Conservation (phyloP, 164 flowering plant genomes). For the Sedum album region DNA sequence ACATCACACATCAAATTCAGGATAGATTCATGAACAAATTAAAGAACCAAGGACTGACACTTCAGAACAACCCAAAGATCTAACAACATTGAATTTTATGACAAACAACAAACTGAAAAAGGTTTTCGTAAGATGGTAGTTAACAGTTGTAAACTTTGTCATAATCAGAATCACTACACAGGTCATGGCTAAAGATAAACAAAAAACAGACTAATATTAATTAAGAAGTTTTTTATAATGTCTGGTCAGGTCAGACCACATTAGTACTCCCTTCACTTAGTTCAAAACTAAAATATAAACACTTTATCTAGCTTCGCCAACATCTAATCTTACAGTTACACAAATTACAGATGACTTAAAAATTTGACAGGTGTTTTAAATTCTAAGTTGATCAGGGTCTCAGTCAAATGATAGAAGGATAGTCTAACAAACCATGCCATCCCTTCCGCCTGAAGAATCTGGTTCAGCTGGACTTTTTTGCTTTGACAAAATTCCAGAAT, state of each 20-base stretch:
- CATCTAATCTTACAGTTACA: not conserved
- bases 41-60: not conserved
- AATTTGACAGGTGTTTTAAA: not conserved
- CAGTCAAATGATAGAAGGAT: not conserved
- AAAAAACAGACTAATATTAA: too few relatives aligned
- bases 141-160: too few relatives aligned
- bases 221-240: too few relatives aligned
- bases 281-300: too few relatives aligned
- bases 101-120: too few relatives aligned
- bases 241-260: too few relatives aligned
- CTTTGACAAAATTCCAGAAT: constrained; percentile 31
- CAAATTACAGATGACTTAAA: not conserved
- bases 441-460: constrained; percentile 31
- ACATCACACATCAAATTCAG: not conserved
- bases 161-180: too few relatives aligned
- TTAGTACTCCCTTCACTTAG: too few relatives aligned
- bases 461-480: constrained; percentile 44
- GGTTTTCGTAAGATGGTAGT: too few relatives aligned
- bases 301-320: too few relatives aligned
- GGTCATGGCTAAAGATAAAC: too few relatives aligned
- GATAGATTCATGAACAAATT: not conserved
- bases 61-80: not conserved
- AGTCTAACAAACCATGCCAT: constrained; percentile 28
- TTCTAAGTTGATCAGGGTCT: not conserved
- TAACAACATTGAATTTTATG: too few relatives aligned